Base-by-base conservation (phyloP, 768 basidiomycete species). In the Chlorophyllum brunneum region DNA sequence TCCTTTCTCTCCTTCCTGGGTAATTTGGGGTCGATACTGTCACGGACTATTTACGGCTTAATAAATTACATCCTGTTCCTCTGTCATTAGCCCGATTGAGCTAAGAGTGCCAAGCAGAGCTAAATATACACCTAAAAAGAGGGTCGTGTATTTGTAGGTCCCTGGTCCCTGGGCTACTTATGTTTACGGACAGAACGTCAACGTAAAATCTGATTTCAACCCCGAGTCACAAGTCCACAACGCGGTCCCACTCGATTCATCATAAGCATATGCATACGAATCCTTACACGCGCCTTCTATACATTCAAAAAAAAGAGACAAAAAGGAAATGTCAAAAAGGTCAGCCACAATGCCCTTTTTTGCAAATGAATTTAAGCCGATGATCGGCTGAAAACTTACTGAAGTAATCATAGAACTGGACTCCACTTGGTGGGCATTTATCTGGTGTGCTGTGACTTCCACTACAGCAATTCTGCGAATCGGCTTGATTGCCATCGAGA, bases 201-300 rank as follows among this genome's bases (percentile, higher is more conserved):
- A 52, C 3, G 75, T 78, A 56, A 75, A 80, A 57, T 77, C 71
- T 2, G 78, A 72, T 30, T 63, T 63, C 41, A 59, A 54, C 15
- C 40, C 45, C 3, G 78, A 68, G 15, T 63, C 56, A 62, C 82
- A 83, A 1, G 71, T 78, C 70, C 73, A 82, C 36, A 83, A 67
- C 0, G 82, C 81, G 0, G 77, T 70, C 11, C 63, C 61, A 69
- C 57, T 77, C 22, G 66, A 58, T 60, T 82, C 80, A 22, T 39
- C 8, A 39, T 7, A n/a, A 18, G 6, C 9, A 40, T 40, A 40
- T 36, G 34, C 2, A 36, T 36, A n/a, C 15, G 34, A 15, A 36
- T n/a, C 34, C 6, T 36, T 31, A 31, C 13, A 31, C 3, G 13
- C 34, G 34, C 34, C 34, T 16, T 36, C 6, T 36, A 11, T n/a